phyloP scores from a whole-genome alignment of 306 rosid genomes.

The Psophocarpus tetragonolobus region DNA sequence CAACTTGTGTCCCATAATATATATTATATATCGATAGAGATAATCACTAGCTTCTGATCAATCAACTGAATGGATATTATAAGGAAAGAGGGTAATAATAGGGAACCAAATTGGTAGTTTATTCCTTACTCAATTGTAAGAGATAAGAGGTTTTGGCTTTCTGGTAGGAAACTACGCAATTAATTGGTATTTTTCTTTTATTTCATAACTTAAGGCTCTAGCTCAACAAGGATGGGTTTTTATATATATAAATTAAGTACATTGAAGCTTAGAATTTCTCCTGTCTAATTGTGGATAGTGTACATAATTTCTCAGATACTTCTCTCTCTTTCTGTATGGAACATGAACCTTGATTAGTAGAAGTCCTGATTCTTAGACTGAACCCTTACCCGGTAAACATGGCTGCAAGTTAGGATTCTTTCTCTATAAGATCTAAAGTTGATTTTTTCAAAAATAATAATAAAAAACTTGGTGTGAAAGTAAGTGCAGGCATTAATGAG shows the following conservation, averaged over 20 bases:
- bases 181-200: not conserved
- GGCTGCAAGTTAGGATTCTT: conserved; percentile 31
- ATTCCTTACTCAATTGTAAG: not conserved
- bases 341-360: not conserved
- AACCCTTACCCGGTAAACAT: conserved; percentile 6
- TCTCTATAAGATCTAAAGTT: conserved; percentile 29
- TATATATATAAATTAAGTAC: not conserved
- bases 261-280: not conserved
- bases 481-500: conserved; percentile 37
- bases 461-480: conserved; percentile 15
- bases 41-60: not conserved
- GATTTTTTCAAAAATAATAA: not conserved
- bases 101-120: no score
- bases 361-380: not conserved
- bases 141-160: not conserved
- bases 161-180: not conserved
- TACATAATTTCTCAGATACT: not conserved
- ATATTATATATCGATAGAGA: not conserved
- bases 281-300: not conserved
- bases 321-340: not conserved
- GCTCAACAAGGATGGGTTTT: not conserved
- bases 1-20: not conserved
- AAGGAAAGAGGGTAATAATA: no score
- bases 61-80: not conserved
- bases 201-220: not conserved